Base-by-base conservation (phyloP, 2,329 filamentous ascomycete genomes). In the Trichoderma cornu-damae region DNA sequence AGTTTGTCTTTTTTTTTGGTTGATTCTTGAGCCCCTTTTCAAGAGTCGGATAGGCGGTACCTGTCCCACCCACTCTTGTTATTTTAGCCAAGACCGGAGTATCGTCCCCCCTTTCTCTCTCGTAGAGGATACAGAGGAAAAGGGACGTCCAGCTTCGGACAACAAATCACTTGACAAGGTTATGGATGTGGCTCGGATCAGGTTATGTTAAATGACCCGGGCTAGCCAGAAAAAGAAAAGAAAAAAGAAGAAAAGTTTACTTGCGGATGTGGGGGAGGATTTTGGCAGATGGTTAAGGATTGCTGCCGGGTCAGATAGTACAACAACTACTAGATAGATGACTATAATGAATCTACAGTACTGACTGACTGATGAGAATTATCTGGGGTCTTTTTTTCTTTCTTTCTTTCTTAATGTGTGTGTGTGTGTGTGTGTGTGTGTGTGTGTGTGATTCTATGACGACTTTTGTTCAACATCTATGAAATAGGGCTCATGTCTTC, bases 311-410 rank as follows among this genome's bases (percentile, higher is more conserved):
- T 35, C 50, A 37, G 47, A 57, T 58, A n/a, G n/a, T n/a, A n/a
- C n/a, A n/a, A n/a, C n/a, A n/a, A n/a, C n/a, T n/a, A 57, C 59
- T 61, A 44, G 58, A 70, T 79, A 79, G 78, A 79, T 58, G 77
- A 75, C 77, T 66, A 64, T 78, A 30, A 11, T 77, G 78, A 80
- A 79, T 78, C 76, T 78, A 78, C 74, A 32, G 43, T 20, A 11
- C 34, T 44, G 44, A 56, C 34, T 44, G 44, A 56, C 43, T 56
- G 44, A 48, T 48, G 44, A 56, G 43, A 42, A 20, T 30, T n/a
- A 14, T 12, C 22, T 6, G n/a, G n/a, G n/a, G n/a, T n/a, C n/a
- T n/a, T n/a, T n/a, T n/a, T n/a, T n/a, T 6, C 12, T 37, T 28
- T 46, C 34, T 44, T 20, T 24, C 3, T 52, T 32, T 38, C n/a